Evolutionary conservation across 2,329 filamentous ascomycete genomes (phyloP), one percentile per base, ranked within the genome.

Genomic region (Apiospora koreana): DNA sequence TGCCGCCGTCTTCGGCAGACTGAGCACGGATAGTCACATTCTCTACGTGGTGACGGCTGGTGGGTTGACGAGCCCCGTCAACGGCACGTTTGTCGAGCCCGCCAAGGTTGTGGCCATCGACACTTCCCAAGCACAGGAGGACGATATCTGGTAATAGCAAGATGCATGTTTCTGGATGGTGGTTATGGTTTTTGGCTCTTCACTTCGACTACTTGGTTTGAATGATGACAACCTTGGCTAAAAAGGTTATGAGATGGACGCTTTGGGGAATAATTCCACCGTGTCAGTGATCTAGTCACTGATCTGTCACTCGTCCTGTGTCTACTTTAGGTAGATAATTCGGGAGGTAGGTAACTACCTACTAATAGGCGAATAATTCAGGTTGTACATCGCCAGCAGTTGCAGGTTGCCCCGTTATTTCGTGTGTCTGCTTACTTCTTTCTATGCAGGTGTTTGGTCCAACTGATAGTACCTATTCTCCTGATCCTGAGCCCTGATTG

Each of bases 71-170:
- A 35, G 14, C 0, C 74, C 76, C 1, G 50, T 76, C 23, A 76
- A 77, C 54, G 75, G 74, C 16, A 75, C 73, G 3, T 31, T 75
- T 3, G 67, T 72, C 2, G 76, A 76, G 68, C 73, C 75, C 18
- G 76, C 72, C 9, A 77, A 77, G 50, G 42, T 76, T 23, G 73
- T 76, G 28, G 74, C 69, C 14, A 69, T 77, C 65, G 71, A 77
- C 66, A 73, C 69, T 31, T n/a, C 54, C 3, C 21, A 3, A 38
- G 31, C 54, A 3, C 7, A 8, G 8, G 3, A 9, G 0, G 18
- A 23, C 0, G 54, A 31, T 0, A 2, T 23, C 18, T 62, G 28
- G 38, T n/a, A n/a, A n/a, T 7, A 58, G 7, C 2, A 2, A 18
- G 43, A n/a, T n/a, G n/a, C n/a, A n/a, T 18, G 21, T 18, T n/a